phyloP scores from a whole-genome alignment of 495 filamentous ascomycete species.

The Annulohypoxylon maeteangense region DNA sequence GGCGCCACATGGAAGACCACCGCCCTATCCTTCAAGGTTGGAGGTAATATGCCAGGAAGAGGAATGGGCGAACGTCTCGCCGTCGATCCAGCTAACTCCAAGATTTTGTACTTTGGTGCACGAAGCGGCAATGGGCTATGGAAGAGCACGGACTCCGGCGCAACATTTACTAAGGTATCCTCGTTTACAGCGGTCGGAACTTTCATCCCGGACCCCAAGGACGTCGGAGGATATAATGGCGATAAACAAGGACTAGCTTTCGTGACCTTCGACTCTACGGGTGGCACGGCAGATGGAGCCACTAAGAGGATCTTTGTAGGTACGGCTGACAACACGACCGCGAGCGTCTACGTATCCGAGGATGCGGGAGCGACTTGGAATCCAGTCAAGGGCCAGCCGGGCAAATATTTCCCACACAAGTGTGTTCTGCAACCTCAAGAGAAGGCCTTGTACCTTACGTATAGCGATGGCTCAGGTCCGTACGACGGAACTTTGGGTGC shows the following conservation, averaged over 20 bases:
- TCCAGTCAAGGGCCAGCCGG: constrained; percentile 60
- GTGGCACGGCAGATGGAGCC: constrained; percentile 53
- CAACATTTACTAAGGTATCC: constrained; percentile 66
- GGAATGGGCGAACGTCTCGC: constrained; percentile 72
- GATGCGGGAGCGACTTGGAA: constrained; percentile 66
- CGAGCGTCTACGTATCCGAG: constrained; percentile 64
- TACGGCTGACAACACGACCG: constrained; percentile 61
- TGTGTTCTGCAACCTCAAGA: constrained; percentile 63
- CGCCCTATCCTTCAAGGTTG: constrained; percentile 67
- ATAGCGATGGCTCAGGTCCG: constrained; percentile 65
- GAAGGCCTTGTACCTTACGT: constrained; percentile 66
- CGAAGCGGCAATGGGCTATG: constrained; percentile 72
- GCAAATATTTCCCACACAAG: constrained; percentile 66
- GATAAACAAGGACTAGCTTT: constrained; percentile 64
- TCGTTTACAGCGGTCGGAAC: constrained; percentile 66
- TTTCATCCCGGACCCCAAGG: constrained; percentile 57
- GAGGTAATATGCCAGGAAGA: constrained; percentile 73
- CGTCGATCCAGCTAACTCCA: constrained; percentile 66
- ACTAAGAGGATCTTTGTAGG: constrained; percentile 70
- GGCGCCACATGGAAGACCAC: constrained; percentile 61
- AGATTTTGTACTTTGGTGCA: constrained; percentile 67
- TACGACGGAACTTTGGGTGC: constrained; percentile 64
- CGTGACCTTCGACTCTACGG: constrained; percentile 68
- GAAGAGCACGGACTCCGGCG: constrained; percentile 67
- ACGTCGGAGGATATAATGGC: constrained; percentile 55